These are phyloP conservation scores for Corymbia citriodora DNA, from an alignment of 441 rosid genomes.

Conservation along the genomic window DNA sequence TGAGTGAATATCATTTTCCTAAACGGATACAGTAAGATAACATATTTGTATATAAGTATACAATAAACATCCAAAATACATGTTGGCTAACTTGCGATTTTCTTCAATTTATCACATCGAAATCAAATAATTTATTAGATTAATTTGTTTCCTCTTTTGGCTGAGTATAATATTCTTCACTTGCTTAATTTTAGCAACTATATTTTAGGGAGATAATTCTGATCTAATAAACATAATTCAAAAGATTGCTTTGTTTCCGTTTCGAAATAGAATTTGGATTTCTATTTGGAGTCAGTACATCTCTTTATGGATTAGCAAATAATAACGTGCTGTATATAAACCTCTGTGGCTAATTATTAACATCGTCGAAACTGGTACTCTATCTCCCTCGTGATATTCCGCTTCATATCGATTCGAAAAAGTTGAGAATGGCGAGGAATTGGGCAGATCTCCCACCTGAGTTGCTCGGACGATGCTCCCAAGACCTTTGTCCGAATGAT, in stretches of 20 bases:
- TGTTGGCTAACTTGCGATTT: background rate
- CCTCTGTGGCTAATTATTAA: background rate
- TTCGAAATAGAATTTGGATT: background rate
- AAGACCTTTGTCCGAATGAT: background rate
- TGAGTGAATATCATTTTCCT: background rate
- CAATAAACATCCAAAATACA: background rate
- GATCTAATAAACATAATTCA: background rate
- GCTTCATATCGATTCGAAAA: background rate
- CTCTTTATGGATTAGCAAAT: background rate
- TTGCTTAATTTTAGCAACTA: background rate
- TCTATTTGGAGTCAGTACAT: background rate
- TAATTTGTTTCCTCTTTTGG: background rate
- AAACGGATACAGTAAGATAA: background rate
- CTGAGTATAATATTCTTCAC: background rate
- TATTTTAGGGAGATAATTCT: background rate
- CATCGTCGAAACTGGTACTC: background rate
- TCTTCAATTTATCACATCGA: background rate
- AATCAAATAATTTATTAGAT: background rate
- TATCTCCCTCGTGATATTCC: background rate
- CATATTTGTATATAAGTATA: background rate
- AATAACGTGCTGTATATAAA: too few relatives aligned
- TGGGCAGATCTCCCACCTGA: background rate
- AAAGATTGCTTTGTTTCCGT: background rate
- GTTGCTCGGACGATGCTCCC: background rate
- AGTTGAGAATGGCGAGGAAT: background rate